phyloP scores from a whole-genome alignment of 2,329 filamentous ascomycete species.

The Xylariaceae sp. region DNA sequence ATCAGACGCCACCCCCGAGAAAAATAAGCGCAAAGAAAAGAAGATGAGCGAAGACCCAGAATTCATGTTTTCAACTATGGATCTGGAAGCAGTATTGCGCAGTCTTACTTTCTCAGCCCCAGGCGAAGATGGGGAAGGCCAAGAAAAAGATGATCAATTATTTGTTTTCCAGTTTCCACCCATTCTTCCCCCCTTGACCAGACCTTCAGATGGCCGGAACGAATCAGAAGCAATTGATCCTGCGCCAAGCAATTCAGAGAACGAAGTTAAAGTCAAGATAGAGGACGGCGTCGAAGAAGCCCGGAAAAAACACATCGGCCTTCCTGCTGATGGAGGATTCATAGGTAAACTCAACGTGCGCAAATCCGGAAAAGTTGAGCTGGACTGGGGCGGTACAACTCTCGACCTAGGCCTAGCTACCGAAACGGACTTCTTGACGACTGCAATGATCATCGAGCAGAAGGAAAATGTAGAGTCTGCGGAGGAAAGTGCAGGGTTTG shows the following conservation, averaged over 20 bases:
- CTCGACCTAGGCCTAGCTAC: conserved; percentile 53
- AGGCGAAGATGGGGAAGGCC: conserved; percentile 21
- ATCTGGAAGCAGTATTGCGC: conserved; percentile 33
- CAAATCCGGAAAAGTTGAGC: conserved; percentile 57
- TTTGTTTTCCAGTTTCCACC: conserved; percentile 64
- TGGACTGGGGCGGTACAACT: conserved; percentile 58
- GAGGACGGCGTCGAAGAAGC: conserved; percentile 26
- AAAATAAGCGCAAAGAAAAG: conserved; percentile 30
- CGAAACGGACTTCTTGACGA: conserved; percentile 51
- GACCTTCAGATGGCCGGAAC: conserved; percentile 21
- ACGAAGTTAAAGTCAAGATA: conserved; percentile 26
- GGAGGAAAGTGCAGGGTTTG: conserved; percentile 42
- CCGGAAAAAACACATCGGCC: conserved; percentile 35
- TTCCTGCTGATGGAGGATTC: conserved; percentile 51
- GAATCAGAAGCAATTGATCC: conserved; percentile 27
- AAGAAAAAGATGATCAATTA: conserved; percentile 48
- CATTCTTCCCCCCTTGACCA: conserved; percentile 53
- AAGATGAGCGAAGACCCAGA: conserved; percentile 33
- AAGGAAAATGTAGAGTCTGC: conserved; percentile 47
- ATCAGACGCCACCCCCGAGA: conserved; percentile 27
- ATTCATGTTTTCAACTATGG: conserved; percentile 24
- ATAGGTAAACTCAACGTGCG: conserved; percentile 58
- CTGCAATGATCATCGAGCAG: conserved; percentile 57
- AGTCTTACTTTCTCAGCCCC: conserved; percentile 32
- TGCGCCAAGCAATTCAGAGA: conserved; percentile 11